Evolutionary conservation across 148 eudicot genomes (phyloP).

Genomic region (Beta vulgaris): DNA sequence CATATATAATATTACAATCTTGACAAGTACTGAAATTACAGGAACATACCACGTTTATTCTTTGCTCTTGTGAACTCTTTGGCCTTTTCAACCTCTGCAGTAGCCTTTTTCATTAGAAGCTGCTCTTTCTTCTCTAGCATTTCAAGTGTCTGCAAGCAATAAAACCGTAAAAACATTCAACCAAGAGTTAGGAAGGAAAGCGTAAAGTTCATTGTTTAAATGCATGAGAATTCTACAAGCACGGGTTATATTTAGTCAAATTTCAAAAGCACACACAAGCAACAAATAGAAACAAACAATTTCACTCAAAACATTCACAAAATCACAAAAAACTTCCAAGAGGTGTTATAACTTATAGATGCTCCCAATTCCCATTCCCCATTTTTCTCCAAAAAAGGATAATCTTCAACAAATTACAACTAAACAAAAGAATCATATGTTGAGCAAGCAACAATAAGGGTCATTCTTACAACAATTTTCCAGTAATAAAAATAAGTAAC

Average conservation of each 20-base stretch:
- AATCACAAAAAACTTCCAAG: no score
- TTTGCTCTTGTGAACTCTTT: constrained; percentile 69
- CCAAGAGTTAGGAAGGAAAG: background rate
- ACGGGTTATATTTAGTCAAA: background rate
- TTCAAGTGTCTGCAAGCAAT: constrained; percentile 59
- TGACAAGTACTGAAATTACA: background rate
- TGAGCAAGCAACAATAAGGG: no score
- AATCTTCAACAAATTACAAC: no score
- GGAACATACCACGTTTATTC: constrained; percentile 66
- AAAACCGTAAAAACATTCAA: background rate
- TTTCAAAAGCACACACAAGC: background rate
- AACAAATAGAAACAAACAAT: background rate
- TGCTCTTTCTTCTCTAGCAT: constrained; percentile 87
- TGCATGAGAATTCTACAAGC: background rate
- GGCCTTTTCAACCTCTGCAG: constrained; percentile 69
- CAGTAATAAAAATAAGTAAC: no score
- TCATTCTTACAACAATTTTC: no score
- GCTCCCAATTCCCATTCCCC: no score
- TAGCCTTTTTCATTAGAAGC: constrained; percentile 63
- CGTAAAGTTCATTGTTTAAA: background rate
- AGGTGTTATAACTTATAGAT: no score
- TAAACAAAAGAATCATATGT: no score
- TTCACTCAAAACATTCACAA: background rate
- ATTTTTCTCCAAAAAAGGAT: no score
- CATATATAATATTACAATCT: background rate